Evolutionary conservation across 2,329 filamentous ascomycete genomes (phyloP), one percentile per base, ranked within the genome.

Genomic region (Pseudonectria foliicola): DNA sequence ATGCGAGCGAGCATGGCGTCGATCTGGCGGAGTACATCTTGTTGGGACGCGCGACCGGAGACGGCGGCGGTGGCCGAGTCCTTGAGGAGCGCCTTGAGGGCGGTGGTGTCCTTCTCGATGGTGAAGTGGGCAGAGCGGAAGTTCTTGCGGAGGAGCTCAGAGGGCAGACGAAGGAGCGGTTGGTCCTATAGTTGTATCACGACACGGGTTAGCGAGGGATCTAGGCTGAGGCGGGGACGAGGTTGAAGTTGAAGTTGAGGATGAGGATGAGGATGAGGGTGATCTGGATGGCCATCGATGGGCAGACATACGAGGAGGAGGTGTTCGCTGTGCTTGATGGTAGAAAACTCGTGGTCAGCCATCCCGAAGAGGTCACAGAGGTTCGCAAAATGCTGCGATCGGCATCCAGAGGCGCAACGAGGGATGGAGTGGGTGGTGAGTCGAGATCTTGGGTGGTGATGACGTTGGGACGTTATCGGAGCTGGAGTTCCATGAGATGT

Each of bases 81-180:
- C 46, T 73, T 73, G 39, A 82, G 69, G 10, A 71, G 62, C 14
- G 75, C 71, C 52, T 77, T 78, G 44, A 87, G 63, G 31, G 70
- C 68, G 13, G 71, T 70, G 42, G 75, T 77, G 48, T 85, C 78
- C 55, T 80, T 82, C 56, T 90, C 85, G 57, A 88, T 76, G 44
- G 77, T 70, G 54, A 82, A 80, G 57, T 88, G 85, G 28, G 84
- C 84, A 4, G 82, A 79, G 53, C 94, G 92, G 65, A 96, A 93
- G 65, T 94, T 96, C 60, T 92, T 90, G 37, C 88, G 83, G 14
- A 93, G 80, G 38, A 95, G 82, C 59, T 96, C 92, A 62, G 90
- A 83, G 13, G 92, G 92, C 14, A 96, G 78, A 24, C 89, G 87
- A 48, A 98, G 79, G 46, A 96, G 83, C 4, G 90, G 84, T 74